Percentiles rank a stretch among this genome's conserved stretches.
phyloP scores from a whole-genome alignment of 768 basidiomycete genomes.

The Serendipita vermifera region DNA sequence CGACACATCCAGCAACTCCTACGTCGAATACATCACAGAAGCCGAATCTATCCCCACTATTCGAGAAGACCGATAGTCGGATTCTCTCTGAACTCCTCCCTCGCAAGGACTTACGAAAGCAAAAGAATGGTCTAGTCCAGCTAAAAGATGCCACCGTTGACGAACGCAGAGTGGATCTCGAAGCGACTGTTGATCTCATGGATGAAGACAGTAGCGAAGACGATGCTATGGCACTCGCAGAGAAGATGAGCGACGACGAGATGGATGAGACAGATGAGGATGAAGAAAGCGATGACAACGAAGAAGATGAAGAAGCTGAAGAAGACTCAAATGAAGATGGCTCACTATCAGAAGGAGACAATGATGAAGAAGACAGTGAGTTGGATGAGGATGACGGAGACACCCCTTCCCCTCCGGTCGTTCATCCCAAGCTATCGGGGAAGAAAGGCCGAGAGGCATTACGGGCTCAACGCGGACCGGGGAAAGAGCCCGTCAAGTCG shows the following conservation, averaged over 20 bases:
- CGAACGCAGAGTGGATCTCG: neutral
- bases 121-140: neutral
- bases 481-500: neutral
- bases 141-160: neutral
- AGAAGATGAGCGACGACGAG: too few species aligned
- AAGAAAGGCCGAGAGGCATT: conserved; percentile 3
- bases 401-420: neutral
- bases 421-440: too few species aligned
- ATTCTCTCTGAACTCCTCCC: neutral
- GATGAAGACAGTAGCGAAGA: too few species aligned
- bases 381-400: conserved; percentile 13
- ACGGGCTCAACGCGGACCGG: neutral
- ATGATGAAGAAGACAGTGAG: conserved; percentile 6
- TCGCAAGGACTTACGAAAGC: neutral
- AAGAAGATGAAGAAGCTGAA: conserved; percentile 21
- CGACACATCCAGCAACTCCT: neutral
- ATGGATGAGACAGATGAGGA: conserved; percentile 21
- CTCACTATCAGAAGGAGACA: conserved; percentile 9
- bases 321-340: conserved; percentile 18
- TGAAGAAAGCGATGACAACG: conserved; percentile 25
- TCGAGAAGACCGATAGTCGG: neutral
- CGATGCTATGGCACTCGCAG: too few species aligned
- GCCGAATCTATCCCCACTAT: neutral
- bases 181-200: neutral
- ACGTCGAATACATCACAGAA: neutral